phyloP scores from a whole-genome alignment of 2,329 filamentous ascomycete species.

The Ophiostoma pallidulum region DNA sequence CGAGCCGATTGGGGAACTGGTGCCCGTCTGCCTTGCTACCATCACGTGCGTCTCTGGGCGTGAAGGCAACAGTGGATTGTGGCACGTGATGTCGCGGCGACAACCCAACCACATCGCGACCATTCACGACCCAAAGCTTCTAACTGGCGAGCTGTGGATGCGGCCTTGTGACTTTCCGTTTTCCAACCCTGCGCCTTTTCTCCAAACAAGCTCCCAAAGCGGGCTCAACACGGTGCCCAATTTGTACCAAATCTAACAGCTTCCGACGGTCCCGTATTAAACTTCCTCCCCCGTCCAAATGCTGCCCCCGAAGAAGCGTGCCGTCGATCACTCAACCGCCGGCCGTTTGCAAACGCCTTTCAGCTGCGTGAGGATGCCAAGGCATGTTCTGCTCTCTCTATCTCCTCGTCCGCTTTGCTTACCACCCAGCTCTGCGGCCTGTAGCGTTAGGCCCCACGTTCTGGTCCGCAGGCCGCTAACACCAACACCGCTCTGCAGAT shows the following conservation, averaged over 20 bases:
- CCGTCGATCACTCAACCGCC: not conserved
- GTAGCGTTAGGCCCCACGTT: too few relatives aligned
- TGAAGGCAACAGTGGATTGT: not conserved
- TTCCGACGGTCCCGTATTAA: not conserved
- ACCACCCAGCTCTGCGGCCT: not conserved
- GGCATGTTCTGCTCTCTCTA: not conserved
- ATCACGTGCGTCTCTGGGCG: too few relatives aligned
- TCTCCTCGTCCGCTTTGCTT: not conserved
- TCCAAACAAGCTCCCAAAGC: too few relatives aligned
- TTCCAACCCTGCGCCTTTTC: too few relatives aligned
- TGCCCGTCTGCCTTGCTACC: too few relatives aligned
- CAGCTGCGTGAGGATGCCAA: constrained; percentile 1
- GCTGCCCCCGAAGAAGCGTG: not conserved
- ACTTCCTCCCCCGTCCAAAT: not conserved
- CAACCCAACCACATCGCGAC: not conserved
- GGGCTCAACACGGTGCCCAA: too few relatives aligned
- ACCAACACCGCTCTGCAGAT: constrained; percentile 31
- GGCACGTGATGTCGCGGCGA: constrained; percentile 1
- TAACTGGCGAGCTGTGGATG: too few relatives aligned
- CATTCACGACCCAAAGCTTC: too few relatives aligned
- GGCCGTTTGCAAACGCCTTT: not conserved
- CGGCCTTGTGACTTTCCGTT: too few relatives aligned
- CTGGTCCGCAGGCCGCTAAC: not conserved
- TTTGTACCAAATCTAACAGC: too few relatives aligned
- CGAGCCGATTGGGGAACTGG: too few relatives aligned